phyloP scores from a whole-genome alignment of 2,329 filamentous ascomycete species.

The Diaporthe amygdali region DNA sequence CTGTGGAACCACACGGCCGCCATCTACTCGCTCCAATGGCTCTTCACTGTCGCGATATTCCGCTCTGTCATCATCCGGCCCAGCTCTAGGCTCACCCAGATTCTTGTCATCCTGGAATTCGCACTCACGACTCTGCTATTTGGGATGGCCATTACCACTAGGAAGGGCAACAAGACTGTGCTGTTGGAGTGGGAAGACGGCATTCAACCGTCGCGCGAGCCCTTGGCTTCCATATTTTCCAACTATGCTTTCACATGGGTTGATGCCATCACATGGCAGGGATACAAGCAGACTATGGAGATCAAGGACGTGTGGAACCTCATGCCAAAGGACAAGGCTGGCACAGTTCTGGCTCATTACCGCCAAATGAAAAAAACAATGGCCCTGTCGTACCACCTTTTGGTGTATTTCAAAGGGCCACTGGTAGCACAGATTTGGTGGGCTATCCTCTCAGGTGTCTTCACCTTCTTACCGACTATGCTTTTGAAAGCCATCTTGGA shows the following conservation, averaged over 20 bases:
- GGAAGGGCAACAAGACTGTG: constrained; percentile 91
- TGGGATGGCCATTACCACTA: constrained; percentile 76
- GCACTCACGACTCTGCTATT: constrained; percentile 75
- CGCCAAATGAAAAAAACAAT: constrained; percentile 84
- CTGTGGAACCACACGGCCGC: constrained; percentile 93
- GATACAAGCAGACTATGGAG: constrained; percentile 84
- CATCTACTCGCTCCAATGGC: constrained; percentile 84
- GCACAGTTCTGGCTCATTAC: constrained; percentile 79
- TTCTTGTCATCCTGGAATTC: constrained; percentile 77
- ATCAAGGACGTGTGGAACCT: constrained; percentile 92
- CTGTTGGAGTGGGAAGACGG: constrained; percentile 87
- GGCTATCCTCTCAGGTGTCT: constrained; percentile 78
- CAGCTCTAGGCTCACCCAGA: constrained; percentile 63
- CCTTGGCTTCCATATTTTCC: constrained; percentile 86
- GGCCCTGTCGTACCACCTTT: constrained; percentile 77
- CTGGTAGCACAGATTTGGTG: constrained; percentile 80
- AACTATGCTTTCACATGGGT: constrained; percentile 90
- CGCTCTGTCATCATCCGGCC: constrained; percentile 86
- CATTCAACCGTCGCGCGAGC: constrained; percentile 85
- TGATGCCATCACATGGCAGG: constrained; percentile 85
- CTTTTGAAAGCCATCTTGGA: constrained; percentile 90
- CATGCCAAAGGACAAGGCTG: constrained; percentile 85
- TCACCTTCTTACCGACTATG: constrained; percentile 91
- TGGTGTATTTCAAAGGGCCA: constrained; percentile 81
- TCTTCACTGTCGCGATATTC: constrained; percentile 77